Evolutionary conservation across 148 eudicot species (phyloP), one percentile per base, ranked within the genome.

Genomic region (Rhododendron molle): DNA sequence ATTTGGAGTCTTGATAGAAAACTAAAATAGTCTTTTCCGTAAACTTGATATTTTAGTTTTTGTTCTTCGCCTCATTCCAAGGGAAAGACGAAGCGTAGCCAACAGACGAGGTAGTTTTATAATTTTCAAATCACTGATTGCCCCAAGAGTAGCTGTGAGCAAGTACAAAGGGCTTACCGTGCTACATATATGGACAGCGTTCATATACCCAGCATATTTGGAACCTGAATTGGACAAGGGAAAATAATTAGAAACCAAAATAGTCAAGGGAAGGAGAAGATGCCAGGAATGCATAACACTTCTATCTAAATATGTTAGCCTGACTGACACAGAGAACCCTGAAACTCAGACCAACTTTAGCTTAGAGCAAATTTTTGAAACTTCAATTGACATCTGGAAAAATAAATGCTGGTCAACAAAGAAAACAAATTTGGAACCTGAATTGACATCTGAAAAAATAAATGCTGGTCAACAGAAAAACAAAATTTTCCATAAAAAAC

Each of bases 131-230:
- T 56, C 69, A n/a, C n/a, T 36, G 21, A 38, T 79, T 76, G n/a
- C 46, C 65, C 16, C 58, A 54, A 81, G 18, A 14, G 40, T 15
- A 58, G 26, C 30, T 30, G 9, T 26, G 78, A 82, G 80, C 34
- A 60, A 76, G 80, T 83, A 47, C 79, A 28, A 58, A 69, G 28
- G 83, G 84, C 95, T 93, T 83, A 96, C 99, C 90, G 99, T 91
- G 92, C 99, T 96, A 90, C 96, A 96, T 74, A 96, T 87, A 83
- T 96, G 98, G 87, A 95, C 95, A 26, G 99, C 89, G 83, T 91
- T 92, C 69, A 96, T 94, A 86, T 96, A 96, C 13, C 99, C 99
- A 87, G 95, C 96, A 88, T 93, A 96, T 83, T 96, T 96, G 76
- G 99, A 96, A 89, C 97, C 99, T 96, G 94, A 92, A 91, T 84